Base-by-base conservation (phyloP, 257 asterid genomes). In the Echium plantagineum region DNA sequence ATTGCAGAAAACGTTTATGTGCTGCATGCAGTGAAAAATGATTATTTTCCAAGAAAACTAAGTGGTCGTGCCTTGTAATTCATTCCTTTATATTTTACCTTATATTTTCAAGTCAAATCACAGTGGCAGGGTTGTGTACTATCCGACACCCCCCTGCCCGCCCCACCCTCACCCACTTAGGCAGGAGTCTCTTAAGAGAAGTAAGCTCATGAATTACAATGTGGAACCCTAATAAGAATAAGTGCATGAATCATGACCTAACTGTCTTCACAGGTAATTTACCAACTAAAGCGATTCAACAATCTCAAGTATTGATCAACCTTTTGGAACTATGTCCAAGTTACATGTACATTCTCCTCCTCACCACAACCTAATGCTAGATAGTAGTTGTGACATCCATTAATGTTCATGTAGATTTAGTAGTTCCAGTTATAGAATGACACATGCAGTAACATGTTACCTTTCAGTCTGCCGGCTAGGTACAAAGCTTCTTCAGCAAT, bases 401-500 rank as follows among this genome's bases (percentile, higher is more conserved):
- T 20, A n/a, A 52, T 20, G 15, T 35, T 53, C 26, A 9, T n/a
- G 26, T 28, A 19, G 20, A 31, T 28, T 24, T 5, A 66, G 19
- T 28, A 31, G 28, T 32, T 26, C 4, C 1, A 17, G 59, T 48
- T 12, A n/a, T 32, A 53, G 18, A 9, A 53, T n/a, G 18, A 32
- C 21, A 31, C 52, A 35, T n/a, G 21, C 2, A 5, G 9, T 9
- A 31, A 52, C 64, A 66, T 55, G 38, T 42, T 19, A 83, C 96
- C 89, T 81, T 72, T 22, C 72, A 81, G 72, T 81, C 91, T 84
- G 60, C 96, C 94, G 0, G 95, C 90, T 77, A 21, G 75, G 59
- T 58, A 79, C 7, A 93, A 78, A 75, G 79, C 95, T 83, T 89
- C 94, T 78, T 93, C 95, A 55, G 97, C 97, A 65, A 93, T 75